phyloP scores from a whole-genome alignment of 805 yeast genomes.

The Saccharomycopsis sp. region DNA sequence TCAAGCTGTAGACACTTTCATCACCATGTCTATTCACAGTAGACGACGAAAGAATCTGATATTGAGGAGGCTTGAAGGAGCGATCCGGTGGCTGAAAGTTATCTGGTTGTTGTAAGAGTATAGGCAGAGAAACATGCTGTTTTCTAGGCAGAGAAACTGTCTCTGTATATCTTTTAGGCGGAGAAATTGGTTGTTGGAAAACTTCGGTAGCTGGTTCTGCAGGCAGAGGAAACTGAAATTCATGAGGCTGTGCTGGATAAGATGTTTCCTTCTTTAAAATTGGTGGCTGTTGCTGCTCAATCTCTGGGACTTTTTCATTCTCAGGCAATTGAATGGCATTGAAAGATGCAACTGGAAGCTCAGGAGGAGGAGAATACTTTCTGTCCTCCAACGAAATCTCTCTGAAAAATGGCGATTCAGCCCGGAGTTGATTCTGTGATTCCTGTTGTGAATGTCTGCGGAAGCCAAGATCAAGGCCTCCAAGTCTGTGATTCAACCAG shows the following conservation, averaged over 20 bases:
- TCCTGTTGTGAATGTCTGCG: neutral
- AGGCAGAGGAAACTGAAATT: neutral
- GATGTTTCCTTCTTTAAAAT: neutral
- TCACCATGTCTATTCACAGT: neutral
- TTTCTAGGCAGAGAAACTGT: too few relatives aligned
- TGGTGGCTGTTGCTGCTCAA: neutral
- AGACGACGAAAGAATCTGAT: neutral
- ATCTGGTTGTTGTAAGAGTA: neutral
- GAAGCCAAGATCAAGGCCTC: neutral
- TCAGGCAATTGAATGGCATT: too few relatives aligned
- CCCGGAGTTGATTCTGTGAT: neutral
- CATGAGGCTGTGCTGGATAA: neutral
- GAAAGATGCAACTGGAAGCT: neutral
- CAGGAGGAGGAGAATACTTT: neutral
- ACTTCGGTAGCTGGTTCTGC: too few relatives aligned
- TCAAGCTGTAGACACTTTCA: neutral
- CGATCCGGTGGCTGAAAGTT: neutral
- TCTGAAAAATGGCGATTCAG: neutral
- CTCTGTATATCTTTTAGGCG: too few relatives aligned
- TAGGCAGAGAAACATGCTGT: neutral
- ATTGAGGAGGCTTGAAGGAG: neutral
- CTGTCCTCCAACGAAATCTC: neutral
- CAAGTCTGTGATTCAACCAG: neutral
- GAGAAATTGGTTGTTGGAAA: too few relatives aligned
- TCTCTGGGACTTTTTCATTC: too few relatives aligned